These are phyloP conservation scores for Prunus mongolica DNA, from an alignment of 306 rosid species.

Conservation along the genomic window DNA sequence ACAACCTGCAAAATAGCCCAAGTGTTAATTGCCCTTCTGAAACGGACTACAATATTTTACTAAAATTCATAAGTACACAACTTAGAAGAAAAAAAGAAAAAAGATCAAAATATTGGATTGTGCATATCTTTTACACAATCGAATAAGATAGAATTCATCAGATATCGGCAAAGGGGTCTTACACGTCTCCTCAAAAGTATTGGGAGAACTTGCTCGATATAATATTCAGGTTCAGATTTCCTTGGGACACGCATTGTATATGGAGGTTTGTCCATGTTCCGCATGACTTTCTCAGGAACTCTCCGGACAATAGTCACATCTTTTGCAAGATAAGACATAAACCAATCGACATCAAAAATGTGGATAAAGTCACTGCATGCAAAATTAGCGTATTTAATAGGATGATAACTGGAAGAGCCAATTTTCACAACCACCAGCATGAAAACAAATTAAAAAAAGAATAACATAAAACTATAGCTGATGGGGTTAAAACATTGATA, in stretches of 20 bases:
- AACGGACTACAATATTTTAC: neutral
- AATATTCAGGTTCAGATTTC: conserved; percentile 95
- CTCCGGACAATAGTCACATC: conserved; percentile 81
- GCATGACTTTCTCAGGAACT: conserved; percentile 91
- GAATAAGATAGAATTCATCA: neutral
- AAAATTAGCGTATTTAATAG: conserved; percentile 10
- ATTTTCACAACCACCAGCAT: neutral
- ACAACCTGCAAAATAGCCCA: conserved; percentile 59
- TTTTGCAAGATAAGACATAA: conserved; percentile 79
- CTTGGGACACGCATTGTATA: conserved; percentile 99
- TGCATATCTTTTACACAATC: neutral
- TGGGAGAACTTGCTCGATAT: conserved; percentile 94
- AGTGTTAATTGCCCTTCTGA: conserved; percentile 18
- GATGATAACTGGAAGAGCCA: neutral
- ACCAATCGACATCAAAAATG: conserved; percentile 84
- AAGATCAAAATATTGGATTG: neutral
- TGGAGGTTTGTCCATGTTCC: conserved; percentile 97
- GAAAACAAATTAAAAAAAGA: neutral
- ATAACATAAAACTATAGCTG: neutral
- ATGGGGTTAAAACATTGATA: neutral
- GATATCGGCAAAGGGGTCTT: conserved; percentile 16
- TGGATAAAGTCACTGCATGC: conserved; percentile 72
- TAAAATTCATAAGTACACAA: neutral
- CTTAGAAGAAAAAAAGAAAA: neutral
- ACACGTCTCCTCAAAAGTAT: conserved; percentile 87